Evolutionary conservation across 2,329 filamentous ascomycete genomes (phyloP).

Genomic region (Domatiomyces globalis): DNA sequence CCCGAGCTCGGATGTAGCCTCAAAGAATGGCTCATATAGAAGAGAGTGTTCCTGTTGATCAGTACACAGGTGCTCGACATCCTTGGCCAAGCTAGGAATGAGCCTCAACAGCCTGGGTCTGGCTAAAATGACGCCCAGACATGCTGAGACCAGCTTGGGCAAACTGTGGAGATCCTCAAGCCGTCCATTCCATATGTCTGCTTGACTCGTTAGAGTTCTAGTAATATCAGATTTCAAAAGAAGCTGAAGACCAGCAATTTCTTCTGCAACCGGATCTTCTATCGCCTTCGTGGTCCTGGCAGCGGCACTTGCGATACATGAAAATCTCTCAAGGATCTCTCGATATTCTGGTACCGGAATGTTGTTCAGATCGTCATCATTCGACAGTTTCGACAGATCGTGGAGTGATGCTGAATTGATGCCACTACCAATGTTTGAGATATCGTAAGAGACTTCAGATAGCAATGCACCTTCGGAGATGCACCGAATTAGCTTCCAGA

Average conservation of each 20-base stretch:
- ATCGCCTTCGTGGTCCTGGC: background rate
- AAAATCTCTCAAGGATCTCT: background rate
- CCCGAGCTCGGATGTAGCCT: background rate
- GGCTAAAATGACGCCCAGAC: slow-evolving; percentile 8
- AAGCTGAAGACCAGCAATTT: background rate
- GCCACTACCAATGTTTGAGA: background rate
- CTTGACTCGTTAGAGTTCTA: background rate
- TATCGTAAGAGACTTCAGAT: background rate
- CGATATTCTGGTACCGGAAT: background rate
- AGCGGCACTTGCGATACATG: background rate
- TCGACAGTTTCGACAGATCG: background rate
- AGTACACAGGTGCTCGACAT: background rate
- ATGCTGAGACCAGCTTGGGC: slow-evolving; percentile 5
- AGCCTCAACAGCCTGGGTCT: background rate
- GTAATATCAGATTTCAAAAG: background rate
- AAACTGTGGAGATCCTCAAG: slow-evolving; percentile 1
- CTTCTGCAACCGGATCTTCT: background rate
- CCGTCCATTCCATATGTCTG: slow-evolving; percentile 6
- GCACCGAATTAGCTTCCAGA: slow-evolving; percentile 10
- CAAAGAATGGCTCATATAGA: background rate
- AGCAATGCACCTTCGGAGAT: slow-evolving; percentile 1
- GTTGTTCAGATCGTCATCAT: background rate
- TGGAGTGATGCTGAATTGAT: background rate
- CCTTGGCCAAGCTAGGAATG: background rate
- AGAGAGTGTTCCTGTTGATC: background rate